Percentiles rank a stretch among this genome's conserved stretches.
These are phyloP conservation scores for Salix viminalis DNA, from an alignment of 345 rosid species.

Conservation along the genomic window DNA sequence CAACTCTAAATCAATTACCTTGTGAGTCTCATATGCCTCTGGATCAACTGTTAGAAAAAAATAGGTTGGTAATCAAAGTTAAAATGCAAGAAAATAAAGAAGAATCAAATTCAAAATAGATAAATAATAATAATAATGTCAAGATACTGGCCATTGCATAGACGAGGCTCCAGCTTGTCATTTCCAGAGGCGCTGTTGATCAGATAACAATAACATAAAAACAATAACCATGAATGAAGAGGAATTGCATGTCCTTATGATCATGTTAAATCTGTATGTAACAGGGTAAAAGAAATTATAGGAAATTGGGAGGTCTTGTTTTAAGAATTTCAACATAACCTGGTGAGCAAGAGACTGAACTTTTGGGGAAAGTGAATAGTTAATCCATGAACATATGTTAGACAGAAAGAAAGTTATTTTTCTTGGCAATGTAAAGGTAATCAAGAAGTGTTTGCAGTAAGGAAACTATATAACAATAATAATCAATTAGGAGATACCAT, in stretches of 20 bases:
- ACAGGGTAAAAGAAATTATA: background rate
- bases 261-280: background rate
- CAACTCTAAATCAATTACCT: conserved; percentile 41
- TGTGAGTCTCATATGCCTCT: conserved; percentile 61
- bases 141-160: conserved; percentile 64
- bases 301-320: background rate
- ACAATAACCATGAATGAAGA: background rate
- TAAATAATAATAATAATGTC: background rate
- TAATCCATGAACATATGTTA: background rate
- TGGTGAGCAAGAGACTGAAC: background rate
- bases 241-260: background rate
- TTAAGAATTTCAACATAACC: background rate
- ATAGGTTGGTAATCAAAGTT: conserved; percentile 5
- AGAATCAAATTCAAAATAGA: background rate
- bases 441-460: no score
- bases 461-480: background rate
- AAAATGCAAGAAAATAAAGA: conserved; percentile 8
- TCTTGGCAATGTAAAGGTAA: no score
- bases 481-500: background rate
- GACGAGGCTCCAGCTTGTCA: conserved; percentile 41
- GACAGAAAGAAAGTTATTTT: no score
- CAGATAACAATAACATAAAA: background rate
- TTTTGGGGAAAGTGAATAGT: background rate
- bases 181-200: conserved; percentile 66
- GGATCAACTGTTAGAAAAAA: conserved; percentile 51